Evolutionary conservation across 495 filamentous ascomycete genomes (phyloP), one percentile per base, ranked within the genome.

Genomic region (Penicillium verhagenii): DNA sequence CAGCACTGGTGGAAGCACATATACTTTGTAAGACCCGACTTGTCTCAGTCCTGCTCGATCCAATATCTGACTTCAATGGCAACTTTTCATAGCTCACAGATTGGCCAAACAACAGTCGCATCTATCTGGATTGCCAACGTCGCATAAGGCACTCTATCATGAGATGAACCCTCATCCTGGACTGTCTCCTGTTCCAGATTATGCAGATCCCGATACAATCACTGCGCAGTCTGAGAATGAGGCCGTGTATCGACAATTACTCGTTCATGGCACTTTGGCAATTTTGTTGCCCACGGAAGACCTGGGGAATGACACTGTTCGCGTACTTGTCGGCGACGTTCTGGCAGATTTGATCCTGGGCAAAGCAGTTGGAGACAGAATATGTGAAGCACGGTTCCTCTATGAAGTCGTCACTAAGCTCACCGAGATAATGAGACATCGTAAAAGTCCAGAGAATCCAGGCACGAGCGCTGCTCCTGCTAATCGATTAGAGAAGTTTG

Each of bases 271-370:
- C 4, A 79, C 88, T 40, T 73, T 98, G 40, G 87, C 90, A 4
- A 74, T 96, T 39, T 76, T 97, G 21, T 79, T 98, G 28, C 94
- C 94, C 5, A 94, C 90, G 16, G 92, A 97, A 65, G 92, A 97
- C 60, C 79, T 97, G 9, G 85, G 92, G 62, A 97, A 95, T 69
- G 82, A 77, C 44, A 96, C 90, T 65, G 73, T 97, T 61, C 84
- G 89, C 16, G 78, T 87, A 7, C 76, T 98, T 44, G 86, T 97
- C 51, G 82, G 84, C 37, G 92, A 97, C 68, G 82, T 97, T 23
- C 73, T 97, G 43, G 89, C 89, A 6, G 89, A 95, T 59, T 82
- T 92, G 68, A 88, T 97, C 18, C 72, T 98, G 37, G 88, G 89
- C 18, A 89, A 88, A 49, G 77, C 83, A 47, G 72, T 97, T 49